These are phyloP conservation scores for Chrysanthemum seticuspe DNA, from an alignment of 129 eudicot species.

Conservation along the genomic window DNA sequence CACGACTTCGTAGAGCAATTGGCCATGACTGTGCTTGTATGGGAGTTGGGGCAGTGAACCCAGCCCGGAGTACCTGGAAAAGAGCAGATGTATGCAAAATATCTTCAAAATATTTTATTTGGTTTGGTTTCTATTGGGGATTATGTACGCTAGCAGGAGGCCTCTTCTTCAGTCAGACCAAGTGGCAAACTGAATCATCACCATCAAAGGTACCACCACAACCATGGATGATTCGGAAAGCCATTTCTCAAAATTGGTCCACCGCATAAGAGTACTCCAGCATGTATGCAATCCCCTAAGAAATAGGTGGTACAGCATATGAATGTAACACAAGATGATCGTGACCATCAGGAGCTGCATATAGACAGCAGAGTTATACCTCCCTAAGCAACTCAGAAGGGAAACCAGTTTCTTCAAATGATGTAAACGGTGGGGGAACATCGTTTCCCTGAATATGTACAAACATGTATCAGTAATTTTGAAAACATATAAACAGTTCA, in stretches of 20 bases:
- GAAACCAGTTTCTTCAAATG: conserved; percentile 78
- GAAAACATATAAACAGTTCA: conserved; percentile 6
- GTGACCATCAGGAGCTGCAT: conserved; percentile 29
- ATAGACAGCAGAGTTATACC: conserved; percentile 45
- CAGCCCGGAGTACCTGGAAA: conserved; percentile 72
- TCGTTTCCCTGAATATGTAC: conserved; percentile 58
- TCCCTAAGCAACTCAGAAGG: conserved; percentile 85
- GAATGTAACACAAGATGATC: conserved; percentile 26
- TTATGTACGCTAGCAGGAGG: conserved; percentile 36
- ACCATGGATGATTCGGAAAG: conserved; percentile 74
- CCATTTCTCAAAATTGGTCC: conserved; percentile 60
- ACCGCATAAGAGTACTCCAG: conserved; percentile 60
- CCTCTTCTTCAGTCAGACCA: conserved; percentile 80
- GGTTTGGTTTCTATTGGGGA: conserved; percentile 29
- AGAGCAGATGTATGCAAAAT: conserved; percentile 20
- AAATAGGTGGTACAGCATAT: conserved; percentile 1
- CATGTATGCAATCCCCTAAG: conserved; percentile 50
- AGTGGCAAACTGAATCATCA: conserved; percentile 75
- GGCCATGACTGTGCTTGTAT: conserved; percentile 99
- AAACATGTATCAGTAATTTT: conserved; percentile 24
- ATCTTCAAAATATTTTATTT: conserved; percentile 26
- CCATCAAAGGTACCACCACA: conserved; percentile 58
- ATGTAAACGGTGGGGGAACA: conserved; percentile 71
- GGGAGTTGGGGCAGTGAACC: conserved; percentile 91
- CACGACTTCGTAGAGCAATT: conserved; percentile 83